Evolutionary conservation across 192 early-diverging fungal species (phyloP).

Genomic region (Obelidium mucronatum): DNA sequence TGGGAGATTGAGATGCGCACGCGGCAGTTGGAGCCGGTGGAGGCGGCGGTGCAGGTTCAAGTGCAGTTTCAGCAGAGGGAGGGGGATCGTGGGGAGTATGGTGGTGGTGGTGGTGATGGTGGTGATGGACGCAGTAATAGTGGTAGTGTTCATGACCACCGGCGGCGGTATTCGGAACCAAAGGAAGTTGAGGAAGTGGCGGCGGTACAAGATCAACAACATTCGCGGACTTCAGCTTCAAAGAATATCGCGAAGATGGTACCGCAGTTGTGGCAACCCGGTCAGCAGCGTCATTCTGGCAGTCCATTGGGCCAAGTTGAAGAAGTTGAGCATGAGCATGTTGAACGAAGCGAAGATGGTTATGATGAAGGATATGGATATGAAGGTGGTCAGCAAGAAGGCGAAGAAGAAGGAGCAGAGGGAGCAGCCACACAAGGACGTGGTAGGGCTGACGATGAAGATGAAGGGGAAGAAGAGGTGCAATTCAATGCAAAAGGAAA

Average conservation of each 20-base stretch:
- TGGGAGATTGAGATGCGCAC: too few relatives aligned
- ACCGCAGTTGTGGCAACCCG: not conserved
- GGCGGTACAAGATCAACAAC: not conserved
- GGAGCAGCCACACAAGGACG: not conserved
- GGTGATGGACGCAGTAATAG: too few relatives aligned
- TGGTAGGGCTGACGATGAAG: not conserved
- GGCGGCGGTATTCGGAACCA: not conserved
- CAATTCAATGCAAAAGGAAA: conserved; percentile 26
- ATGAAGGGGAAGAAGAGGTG: not conserved
- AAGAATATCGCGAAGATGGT: not conserved
- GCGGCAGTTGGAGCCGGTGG: too few relatives aligned
- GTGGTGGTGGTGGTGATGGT: not conserved
- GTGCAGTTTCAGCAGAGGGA: not conserved
- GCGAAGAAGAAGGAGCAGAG: not conserved
- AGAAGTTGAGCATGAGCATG: not conserved
- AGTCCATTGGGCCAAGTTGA: not conserved
- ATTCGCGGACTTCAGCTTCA: not conserved
- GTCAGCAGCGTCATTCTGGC: not conserved
- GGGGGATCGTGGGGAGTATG: not conserved
- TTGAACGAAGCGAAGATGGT: not conserved
- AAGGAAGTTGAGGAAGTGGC: not conserved
- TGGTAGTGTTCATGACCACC: too few relatives aligned
- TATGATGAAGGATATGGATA: not conserved
- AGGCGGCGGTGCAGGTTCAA: too few relatives aligned
- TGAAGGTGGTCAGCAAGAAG: not conserved